Evolutionary conservation across 176 grass and related monocot species (phyloP), one percentile per base, ranked within the genome.

Genomic region (Oryza officinalis): DNA sequence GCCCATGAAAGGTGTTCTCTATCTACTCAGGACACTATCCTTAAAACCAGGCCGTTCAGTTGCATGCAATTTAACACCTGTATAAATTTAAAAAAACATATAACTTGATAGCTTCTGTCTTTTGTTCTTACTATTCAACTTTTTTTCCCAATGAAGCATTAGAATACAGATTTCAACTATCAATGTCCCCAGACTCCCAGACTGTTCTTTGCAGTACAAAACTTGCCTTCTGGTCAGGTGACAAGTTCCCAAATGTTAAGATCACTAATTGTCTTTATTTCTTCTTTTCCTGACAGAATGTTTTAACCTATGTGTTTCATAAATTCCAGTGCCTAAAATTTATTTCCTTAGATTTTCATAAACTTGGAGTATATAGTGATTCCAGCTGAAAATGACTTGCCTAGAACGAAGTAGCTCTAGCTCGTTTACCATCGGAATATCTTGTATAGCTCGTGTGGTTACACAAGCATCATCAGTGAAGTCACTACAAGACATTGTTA

Each of bases 381-480:
- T 22, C 65, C 61, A 61, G 38, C 54, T 31, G 22, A 28, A 26
- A 86, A 13, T 65, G 33, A 65, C 44, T 57, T 80, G 3, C 41
- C 40, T 72, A 70, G 12, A 70, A 31, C 20, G 61, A 85, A 63
- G 27, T 65, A 76, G 11, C 3, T 71, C 15, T 85, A 35, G 11
- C 22, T 22, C 10, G 46, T 63, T 46, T 70, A 27, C 47, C 31
- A 63, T 72, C 1, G 1, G 8, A 78, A 71, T 72, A 40, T 40
- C 31, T 10, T 72, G 33, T 43, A 63, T 20, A 41, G 54, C 40
- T 25, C 46, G 20, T 3, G 28, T 12, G 73, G 38, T 33, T 74
- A 81, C 0, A 52, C 26, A 74, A 71, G 66, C 69, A 84, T 79
- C 45, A 60, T 67, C 68, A 45, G 33, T 79, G 81, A 74, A 79